Conservation (phyloP, 2,329 filamentous ascomycete genomes). For the Colletotrichum echinochloae region DNA sequence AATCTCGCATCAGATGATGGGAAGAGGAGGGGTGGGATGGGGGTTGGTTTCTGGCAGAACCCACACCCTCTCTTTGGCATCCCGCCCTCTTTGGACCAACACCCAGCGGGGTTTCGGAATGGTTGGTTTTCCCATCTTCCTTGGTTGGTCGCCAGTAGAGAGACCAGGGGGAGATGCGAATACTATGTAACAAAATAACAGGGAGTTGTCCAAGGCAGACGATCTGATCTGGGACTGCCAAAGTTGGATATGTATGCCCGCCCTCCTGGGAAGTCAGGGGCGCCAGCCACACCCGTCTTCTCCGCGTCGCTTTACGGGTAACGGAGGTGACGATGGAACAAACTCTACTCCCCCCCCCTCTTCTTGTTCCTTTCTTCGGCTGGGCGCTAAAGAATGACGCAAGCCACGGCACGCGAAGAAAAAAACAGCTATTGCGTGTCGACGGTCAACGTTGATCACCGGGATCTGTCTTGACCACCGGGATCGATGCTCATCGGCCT, state of each 20-base stretch:
- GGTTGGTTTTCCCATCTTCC: background rate
- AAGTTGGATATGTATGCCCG: no score
- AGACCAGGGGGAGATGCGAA: conserved; percentile 17
- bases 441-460: conserved; percentile 14
- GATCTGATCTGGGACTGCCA: conserved; percentile 11
- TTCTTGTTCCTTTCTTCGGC: no score
- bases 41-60: conserved; percentile 12
- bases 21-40: no score
- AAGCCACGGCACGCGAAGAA: background rate
- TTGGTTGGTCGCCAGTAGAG: conserved; percentile 16
- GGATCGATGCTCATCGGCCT: no score
- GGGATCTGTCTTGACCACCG: no score
- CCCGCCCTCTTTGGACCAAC: conserved; percentile 22
- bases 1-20: conserved; percentile 38
- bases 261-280: no score
- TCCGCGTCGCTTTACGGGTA: no score
- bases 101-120: background rate
- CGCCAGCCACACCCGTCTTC: no score
- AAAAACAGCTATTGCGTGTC: conserved; percentile 1
- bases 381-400: background rate
- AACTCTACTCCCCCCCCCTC: no score
- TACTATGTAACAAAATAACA: no score
- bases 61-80: background rate
- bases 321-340: no score
- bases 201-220: conserved; percentile 25